Percentiles rank a stretch among this genome's conserved stretches.
Conservation (phyloP, 352 stramenopile species). For the Pythium biforme region DNA sequence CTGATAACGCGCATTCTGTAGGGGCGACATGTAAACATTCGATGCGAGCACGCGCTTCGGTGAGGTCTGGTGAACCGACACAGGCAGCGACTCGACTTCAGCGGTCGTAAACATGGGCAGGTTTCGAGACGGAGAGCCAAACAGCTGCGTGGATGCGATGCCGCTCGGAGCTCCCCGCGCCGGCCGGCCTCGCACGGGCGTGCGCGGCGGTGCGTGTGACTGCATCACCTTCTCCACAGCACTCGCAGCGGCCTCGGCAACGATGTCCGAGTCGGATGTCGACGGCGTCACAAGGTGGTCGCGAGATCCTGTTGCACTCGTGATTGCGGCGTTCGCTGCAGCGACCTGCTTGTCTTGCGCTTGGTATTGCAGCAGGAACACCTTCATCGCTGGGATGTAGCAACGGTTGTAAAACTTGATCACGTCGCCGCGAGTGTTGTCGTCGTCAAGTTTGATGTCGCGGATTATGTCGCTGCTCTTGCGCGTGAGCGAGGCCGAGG, state of each 20-base stretch:
- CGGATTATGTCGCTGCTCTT: conserved; percentile 68
- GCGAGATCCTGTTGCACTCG: conserved; percentile 31
- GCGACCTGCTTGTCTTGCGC: conserved; percentile 80
- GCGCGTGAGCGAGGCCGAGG: conserved; percentile 32
- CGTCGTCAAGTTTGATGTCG: conserved; percentile 70
- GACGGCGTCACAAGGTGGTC: conserved; percentile 47
- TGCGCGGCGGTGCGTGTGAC: conserved; percentile 38
- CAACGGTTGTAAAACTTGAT: conserved; percentile 90
- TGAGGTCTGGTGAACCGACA: conserved; percentile 75
- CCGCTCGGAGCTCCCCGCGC: background rate
- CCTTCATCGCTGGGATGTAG: conserved; percentile 82
- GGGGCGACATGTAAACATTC: conserved; percentile 86
- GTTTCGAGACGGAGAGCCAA: conserved; percentile 38
- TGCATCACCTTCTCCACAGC: conserved; percentile 67
- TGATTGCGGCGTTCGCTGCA: conserved; percentile 63
- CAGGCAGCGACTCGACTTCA: conserved; percentile 76
- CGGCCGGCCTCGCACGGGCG: conserved; percentile 38
- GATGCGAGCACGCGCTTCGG: conserved; percentile 76
- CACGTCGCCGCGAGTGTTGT: conserved; percentile 68
- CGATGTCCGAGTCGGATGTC: conserved; percentile 77
- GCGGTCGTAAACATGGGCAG: conserved; percentile 61
- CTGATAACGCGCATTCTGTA: conserved; percentile 70
- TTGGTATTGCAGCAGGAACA: conserved; percentile 86
- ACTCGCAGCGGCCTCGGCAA: conserved; percentile 66
- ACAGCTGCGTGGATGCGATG: conserved; percentile 36